Evolutionary conservation across 495 filamentous ascomycete species (phyloP).

Genomic region (Xylaria longipes): DNA sequence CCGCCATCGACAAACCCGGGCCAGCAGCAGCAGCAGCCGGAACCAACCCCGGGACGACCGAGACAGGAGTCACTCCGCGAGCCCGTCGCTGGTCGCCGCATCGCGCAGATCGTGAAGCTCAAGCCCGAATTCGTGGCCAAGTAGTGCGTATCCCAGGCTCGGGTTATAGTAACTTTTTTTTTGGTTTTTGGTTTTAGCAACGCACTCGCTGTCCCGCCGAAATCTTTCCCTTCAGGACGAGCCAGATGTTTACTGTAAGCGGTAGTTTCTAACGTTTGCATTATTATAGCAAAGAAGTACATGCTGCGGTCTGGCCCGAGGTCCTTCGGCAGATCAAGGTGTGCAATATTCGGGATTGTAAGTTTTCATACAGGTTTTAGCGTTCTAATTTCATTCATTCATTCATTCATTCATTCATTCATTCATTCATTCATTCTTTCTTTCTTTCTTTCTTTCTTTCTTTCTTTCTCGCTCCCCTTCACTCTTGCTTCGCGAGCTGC

Average conservation of each 20-base stretch:
- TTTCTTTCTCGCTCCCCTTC: not conserved
- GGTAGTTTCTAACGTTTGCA: not conserved
- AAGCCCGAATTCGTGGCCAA: constrained; percentile 66
- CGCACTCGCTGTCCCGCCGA: not conserved
- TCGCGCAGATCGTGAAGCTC: constrained; percentile 74
- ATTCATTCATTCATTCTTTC: no score
- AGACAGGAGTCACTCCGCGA: constrained; percentile 49
- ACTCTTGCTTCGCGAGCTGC: constrained; percentile 5
- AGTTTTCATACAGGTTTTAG: constrained; percentile 17
- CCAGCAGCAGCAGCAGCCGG: constrained; percentile 28
- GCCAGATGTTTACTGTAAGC: not conserved
- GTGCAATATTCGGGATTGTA: constrained; percentile 76
- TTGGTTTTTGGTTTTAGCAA: not conserved
- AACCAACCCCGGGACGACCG: constrained; percentile 24
- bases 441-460: not conserved
- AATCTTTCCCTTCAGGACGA: no score
- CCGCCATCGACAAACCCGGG: constrained; percentile 13
- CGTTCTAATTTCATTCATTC: not conserved
- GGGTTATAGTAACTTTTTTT: no score
- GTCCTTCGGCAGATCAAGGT: constrained; percentile 74
- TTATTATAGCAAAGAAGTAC: constrained; percentile 62
- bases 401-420: not conserved
- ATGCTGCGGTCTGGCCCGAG: constrained; percentile 75
- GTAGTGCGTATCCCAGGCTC: constrained; percentile 50
- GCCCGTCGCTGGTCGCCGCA: constrained; percentile 36